A percentile compares a stretch with the other conserved stretches of the same genome.
Evolutionary conservation across 139 green algal species (phyloP).

Genomic region (Ostreobium quekettii): DNA sequence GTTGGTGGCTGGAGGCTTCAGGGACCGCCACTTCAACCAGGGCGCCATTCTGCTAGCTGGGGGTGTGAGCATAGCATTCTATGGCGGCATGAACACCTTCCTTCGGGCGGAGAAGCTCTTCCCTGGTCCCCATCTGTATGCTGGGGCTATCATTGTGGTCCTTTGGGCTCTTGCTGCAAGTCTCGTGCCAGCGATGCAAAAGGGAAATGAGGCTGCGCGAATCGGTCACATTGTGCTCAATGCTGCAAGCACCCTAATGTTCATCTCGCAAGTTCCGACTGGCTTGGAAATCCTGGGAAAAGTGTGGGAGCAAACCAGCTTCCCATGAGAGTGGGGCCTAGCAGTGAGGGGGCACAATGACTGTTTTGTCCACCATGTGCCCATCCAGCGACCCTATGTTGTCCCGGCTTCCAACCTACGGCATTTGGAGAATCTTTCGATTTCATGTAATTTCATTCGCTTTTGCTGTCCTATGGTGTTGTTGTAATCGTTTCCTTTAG

Average conservation of each 20-base stretch:
- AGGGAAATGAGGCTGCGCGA: conserved; percentile 85
- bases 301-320: conserved; percentile 22
- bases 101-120: conserved; percentile 86
- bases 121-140: conserved; percentile 95
- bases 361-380: too few species aligned
- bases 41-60: conserved; percentile 79
- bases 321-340: conserved; percentile 9
- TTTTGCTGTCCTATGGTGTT: too few species aligned
- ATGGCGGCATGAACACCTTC: conserved; percentile 89
- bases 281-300: conserved; percentile 92
- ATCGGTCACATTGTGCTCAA: conserved; percentile 89
- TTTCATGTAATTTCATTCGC: too few species aligned
- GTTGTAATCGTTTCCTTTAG: too few species aligned
- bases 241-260: conserved; percentile 74
- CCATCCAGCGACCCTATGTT: too few species aligned
- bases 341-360: too few species aligned
- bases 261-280: conserved; percentile 82
- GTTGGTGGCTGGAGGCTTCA: conserved; percentile 61
- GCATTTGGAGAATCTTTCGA: too few species aligned
- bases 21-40: conserved; percentile 76
- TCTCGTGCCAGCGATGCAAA: conserved; percentile 91
- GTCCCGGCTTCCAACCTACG: too few species aligned
- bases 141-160: conserved; percentile 76
- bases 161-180: conserved; percentile 87
- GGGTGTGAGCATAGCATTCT: conserved; percentile 75